These are phyloP conservation scores for Scedosporium minutisporum DNA, from an alignment of 2,329 filamentous ascomycete species.

Conservation along the genomic window DNA sequence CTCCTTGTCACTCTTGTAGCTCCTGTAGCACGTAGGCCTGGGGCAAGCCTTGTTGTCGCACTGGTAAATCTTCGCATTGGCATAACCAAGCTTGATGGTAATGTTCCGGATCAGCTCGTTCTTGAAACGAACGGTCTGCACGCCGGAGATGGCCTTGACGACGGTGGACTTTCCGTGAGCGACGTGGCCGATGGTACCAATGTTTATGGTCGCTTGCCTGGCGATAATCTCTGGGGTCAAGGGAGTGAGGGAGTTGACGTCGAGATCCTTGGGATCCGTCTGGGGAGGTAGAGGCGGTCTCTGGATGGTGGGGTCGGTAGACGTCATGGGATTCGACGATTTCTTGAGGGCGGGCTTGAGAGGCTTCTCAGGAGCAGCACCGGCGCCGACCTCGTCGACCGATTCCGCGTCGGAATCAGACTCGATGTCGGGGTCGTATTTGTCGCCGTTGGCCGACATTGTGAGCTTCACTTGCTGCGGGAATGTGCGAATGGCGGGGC, in stretches of 20 bases:
- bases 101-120: slow-evolving; percentile 99
- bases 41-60: slow-evolving; percentile 89
- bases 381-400: slow-evolving; percentile 45
- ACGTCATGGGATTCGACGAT: slow-evolving; percentile 23
- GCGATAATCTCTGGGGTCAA: slow-evolving; percentile 95
- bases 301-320: slow-evolving; percentile 46
- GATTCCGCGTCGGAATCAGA: slow-evolving; percentile 54
- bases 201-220: slow-evolving; percentile 97
- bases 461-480: slow-evolving; percentile 10
- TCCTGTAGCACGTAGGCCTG: slow-evolving; percentile 87
- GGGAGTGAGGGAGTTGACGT: slow-evolving; percentile 70
- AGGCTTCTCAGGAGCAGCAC: slow-evolving; percentile 49
- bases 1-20: slow-evolving; percentile 98
- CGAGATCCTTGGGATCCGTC: slow-evolving; percentile 82
- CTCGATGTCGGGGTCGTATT: slow-evolving; percentile 67
- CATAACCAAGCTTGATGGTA: slow-evolving; percentile 98
- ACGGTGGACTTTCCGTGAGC: slow-evolving; percentile 98
- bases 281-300: slow-evolving; percentile 63
- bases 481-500: slow-evolving; percentile 16
- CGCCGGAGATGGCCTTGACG: slow-evolving; percentile 97
- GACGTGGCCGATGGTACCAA: slow-evolving; percentile 96
- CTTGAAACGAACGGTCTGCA: slow-evolving; percentile 99
- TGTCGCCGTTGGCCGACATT: slow-evolving; percentile 53
- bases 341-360: slow-evolving; percentile 86
- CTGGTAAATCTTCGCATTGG: slow-evolving; percentile 99